Percentiles rank a stretch among this genome's conserved stretches.
These are phyloP conservation scores for Melanopsichium pennsylvanicum DNA, from an alignment of 1,284 basidiomycete genomes.

Conservation along the genomic window DNA sequence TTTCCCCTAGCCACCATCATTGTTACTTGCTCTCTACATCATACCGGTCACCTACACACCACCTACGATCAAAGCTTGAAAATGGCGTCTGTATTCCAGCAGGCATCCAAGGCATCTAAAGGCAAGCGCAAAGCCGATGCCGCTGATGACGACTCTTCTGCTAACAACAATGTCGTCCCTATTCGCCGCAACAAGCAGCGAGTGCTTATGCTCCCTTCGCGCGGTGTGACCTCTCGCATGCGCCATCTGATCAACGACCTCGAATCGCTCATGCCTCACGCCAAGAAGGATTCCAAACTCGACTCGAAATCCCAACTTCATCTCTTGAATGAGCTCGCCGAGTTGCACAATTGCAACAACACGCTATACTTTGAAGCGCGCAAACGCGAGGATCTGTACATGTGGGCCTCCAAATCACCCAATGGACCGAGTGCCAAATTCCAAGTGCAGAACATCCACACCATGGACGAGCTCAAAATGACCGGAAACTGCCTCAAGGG, in stretches of 20 bases:
- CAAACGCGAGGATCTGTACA: slow-evolving; percentile 85
- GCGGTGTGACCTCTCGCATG: slow-evolving; percentile 96
- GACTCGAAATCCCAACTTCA: slow-evolving; percentile 95
- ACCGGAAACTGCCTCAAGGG: slow-evolving; percentile 99
- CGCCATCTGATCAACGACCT: slow-evolving; percentile 96
- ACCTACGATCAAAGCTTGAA: too few species aligned
- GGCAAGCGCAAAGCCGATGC: slow-evolving; percentile 52
- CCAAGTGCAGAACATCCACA: slow-evolving; percentile 98
- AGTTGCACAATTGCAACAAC: slow-evolving; percentile 98
- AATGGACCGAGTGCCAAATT: slow-evolving; percentile 97
- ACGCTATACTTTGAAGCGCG: slow-evolving; percentile 96
- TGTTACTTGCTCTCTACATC: too few species aligned
- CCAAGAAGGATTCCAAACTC: slow-evolving; percentile 80
- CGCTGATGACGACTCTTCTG: slow-evolving; percentile 16
- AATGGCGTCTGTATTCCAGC: slow-evolving; percentile 50
- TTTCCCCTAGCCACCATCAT: slow-evolving; percentile 1
- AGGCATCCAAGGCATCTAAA: slow-evolving; percentile 44
- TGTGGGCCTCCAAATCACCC: slow-evolving; percentile 96
- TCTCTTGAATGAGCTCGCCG: slow-evolving; percentile 93
- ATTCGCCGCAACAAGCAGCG: slow-evolving; percentile 69
- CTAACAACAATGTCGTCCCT: slow-evolving; percentile 8
- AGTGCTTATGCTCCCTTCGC: slow-evolving; percentile 88
- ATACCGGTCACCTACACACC: too few species aligned
- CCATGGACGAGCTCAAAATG: slow-evolving; percentile 99
- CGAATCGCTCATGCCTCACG: slow-evolving; percentile 87